Base-by-base conservation (phyloP, 768 basidiomycete species). In the Fomitopsis serialis region DNA sequence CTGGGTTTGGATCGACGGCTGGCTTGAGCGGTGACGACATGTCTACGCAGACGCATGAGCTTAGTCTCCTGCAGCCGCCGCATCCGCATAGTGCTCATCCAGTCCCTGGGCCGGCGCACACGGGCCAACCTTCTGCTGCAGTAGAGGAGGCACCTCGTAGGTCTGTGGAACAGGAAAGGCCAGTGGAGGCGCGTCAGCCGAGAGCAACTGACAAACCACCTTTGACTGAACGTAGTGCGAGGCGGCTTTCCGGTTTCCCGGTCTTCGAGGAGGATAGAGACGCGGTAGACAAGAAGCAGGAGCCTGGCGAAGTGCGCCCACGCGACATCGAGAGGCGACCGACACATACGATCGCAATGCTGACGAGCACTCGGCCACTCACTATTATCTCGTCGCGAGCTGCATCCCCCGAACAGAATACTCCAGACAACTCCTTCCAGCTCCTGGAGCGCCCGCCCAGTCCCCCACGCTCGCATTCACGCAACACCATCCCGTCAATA, bases 351-450 rank as follows among this genome's bases (percentile, higher is more conserved):
- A 15, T 23, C 4, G 36, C 1, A 47, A 45, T 34, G 42, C 48
- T 15, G 35, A 44, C 52, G 37, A 45, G 21, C 45, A 51, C 46
- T 48, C 52, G 50, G 19, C 50, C 51, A 19, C 27, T 45, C 42
- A n/a, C 35, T 19, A 44, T 17, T n/a, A 22, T 24, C 35, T 29
- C 29, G 12, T 45, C 42, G 27, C 25, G 35, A 27, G 50, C 43
- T 3, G 32, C 45, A 7, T 32, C 54, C n/a, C 27, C 44, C 19
- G 42, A 22, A 13, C 43, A 43, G 3, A 10, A 42, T 12, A 25
- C n/a, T 42, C 15, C 17, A 0, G 42, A 49, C 19, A 35, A 25
- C 9, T 45, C 19, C 11, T 48, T 35, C 29, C 44, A 35, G 52
- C 15, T 24, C 7, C 19, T 23, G 32, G 45, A 36, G 36, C 45